These are phyloP conservation scores for Leccinum disarticulatum DNA, from an alignment of 768 basidiomycete species.

Conservation along the genomic window DNA sequence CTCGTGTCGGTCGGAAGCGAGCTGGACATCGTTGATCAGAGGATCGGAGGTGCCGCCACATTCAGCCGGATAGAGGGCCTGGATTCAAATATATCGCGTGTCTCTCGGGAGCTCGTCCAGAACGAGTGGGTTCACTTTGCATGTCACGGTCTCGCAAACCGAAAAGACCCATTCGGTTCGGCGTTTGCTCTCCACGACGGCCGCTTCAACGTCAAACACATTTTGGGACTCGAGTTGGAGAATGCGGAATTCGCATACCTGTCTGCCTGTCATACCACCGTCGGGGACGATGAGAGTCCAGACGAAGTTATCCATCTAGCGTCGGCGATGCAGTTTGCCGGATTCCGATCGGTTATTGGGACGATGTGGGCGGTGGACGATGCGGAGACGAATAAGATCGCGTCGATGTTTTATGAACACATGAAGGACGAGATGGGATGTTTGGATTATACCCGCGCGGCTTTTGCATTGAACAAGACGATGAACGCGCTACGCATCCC, in stretches of 20 bases:
- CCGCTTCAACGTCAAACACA: neutral
- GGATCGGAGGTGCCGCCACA: neutral
- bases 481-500: neutral
- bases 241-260: neutral
- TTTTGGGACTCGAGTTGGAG: neutral
- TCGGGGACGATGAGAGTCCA: neutral
- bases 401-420: neutral
- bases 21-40: neutral
- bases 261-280: neutral
- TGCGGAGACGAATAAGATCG: neutral
- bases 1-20: neutral
- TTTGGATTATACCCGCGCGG: neutral
- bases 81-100: neutral
- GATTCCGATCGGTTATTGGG: neutral
- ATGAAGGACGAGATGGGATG: neutral
- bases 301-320: neutral
- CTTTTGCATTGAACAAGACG: neutral
- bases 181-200: neutral
- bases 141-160: neutral
- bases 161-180: neutral
- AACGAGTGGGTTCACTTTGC: neutral
- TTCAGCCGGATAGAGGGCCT: neutral
- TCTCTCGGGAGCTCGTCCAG: neutral
- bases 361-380: neutral
- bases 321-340: neutral